These are phyloP conservation scores for Blastocystis sp. DNA, from an alignment of 352 stramenopile genomes.

Conservation along the genomic window DNA sequence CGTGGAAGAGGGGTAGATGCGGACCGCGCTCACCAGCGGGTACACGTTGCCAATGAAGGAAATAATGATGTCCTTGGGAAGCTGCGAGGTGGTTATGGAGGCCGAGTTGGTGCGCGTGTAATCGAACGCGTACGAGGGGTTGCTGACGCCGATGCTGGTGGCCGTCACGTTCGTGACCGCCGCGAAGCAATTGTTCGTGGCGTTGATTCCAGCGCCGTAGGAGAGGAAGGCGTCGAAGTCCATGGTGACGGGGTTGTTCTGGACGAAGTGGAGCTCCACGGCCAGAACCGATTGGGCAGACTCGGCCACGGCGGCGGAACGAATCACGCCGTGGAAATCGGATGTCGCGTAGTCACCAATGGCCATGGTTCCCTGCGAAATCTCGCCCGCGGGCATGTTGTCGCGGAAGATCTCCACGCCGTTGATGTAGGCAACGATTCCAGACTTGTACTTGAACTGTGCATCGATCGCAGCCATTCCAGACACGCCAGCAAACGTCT, in stretches of 20 bases:
- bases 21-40: not conserved
- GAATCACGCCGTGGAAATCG: not conserved
- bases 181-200: not conserved
- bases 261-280: not conserved
- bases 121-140: not conserved
- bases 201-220: not conserved
- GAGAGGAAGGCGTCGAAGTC: conserved; percentile 1
- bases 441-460: not conserved
- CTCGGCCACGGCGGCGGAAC: not conserved
- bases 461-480: not conserved
- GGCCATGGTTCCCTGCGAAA: not conserved
- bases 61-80: not conserved
- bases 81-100: not conserved
- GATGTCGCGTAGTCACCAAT: not conserved
- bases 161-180: not conserved
- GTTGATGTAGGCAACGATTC: conserved; percentile 13
- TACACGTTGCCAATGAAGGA: not conserved
- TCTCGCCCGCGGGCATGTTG: not conserved
- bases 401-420: not conserved
- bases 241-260: not conserved
- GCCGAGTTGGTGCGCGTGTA: not conserved
- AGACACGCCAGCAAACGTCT: not conserved
- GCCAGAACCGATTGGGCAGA: not conserved
- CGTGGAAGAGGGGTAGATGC: not conserved
- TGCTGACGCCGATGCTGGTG: not conserved